Evolutionary conservation across 371 early-diverging fungal species (phyloP).

Genomic region (Mortierella sp.): DNA sequence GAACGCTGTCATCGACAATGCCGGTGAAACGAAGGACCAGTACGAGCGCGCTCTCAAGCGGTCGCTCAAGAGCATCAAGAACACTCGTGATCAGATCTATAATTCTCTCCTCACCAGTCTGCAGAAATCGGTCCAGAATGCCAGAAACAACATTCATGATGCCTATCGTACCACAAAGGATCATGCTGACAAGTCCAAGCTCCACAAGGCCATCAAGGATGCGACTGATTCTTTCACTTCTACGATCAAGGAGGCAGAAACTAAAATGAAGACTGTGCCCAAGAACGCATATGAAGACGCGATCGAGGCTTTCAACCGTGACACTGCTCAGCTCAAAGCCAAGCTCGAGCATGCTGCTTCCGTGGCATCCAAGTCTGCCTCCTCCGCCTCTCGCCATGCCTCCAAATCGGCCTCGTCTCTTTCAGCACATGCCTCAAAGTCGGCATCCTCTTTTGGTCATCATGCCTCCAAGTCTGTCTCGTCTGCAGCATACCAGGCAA

Average conservation of each 20-base stretch:
- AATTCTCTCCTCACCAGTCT: conserved; percentile 30
- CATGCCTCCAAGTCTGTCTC: conserved; percentile 26
- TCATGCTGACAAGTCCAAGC: conserved; percentile 34
- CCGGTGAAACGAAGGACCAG: conserved; percentile 38
- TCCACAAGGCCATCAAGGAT: conserved; percentile 33
- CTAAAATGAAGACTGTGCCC: conserved; percentile 42
- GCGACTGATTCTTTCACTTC: conserved; percentile 29
- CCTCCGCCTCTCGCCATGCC: conserved; percentile 12
- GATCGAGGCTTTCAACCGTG: conserved; percentile 35
- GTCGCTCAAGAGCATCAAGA: conserved; percentile 24
- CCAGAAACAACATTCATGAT: conserved; percentile 31
- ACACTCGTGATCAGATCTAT: conserved; percentile 32
- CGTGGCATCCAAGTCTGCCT: conserved; percentile 38
- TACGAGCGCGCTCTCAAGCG: conserved; percentile 40
- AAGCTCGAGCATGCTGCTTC: conserved; percentile 43
- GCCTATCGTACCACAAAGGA: conserved; percentile 36
- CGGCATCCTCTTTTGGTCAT: conserved; percentile 13
- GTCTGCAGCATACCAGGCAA: conserved; percentile 14
- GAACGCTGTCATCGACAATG: conserved; percentile 41
- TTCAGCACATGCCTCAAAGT: conserved; percentile 15
- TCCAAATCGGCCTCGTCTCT: conserved; percentile 24
- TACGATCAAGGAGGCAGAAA: conserved; percentile 27
- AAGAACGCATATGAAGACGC: conserved; percentile 38
- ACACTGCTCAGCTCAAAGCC: conserved; percentile 32
- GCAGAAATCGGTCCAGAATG: conserved; percentile 19